Base-by-base conservation (phyloP, 2,329 filamentous ascomycete genomes). In the Claviceps sp. region DNA sequence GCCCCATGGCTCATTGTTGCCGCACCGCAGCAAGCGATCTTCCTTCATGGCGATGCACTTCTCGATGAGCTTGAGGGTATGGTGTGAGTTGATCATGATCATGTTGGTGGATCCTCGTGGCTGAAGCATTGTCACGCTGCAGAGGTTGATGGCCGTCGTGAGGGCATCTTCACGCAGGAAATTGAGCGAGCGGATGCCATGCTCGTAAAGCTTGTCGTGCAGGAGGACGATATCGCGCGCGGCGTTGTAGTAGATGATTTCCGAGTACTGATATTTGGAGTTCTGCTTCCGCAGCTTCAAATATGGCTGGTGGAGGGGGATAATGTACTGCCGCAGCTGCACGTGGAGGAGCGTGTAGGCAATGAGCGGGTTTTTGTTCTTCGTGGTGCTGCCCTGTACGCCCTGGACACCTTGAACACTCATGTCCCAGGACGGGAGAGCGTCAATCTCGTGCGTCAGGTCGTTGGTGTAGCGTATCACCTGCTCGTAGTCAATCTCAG, bases 1-100 rank as follows among this genome's bases (percentile, higher is more conserved):
- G 17, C 77, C 77, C 79, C 79, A 82, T 0, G 79, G 78, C 59
- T 82, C 79, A 58, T 80, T 79, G 65, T 81, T 81, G 16, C 78
- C 78, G 55, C 77, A 80, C n/a, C 78, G 69, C 23, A 82, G 62
- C 7, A 82, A 71, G 1, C 77, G 73, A 57, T 82, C 78, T 58
- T 81, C 78, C 60, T 80, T 80, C 71, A 82, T 76, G 46, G 66
- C 64, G 39, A 82, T 71, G 54, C 78, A 81, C 60, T 77, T 79
- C 59, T 81, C 77, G 11, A 82, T 73, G n/a, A 82, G 68, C 62
- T 75, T 72, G 55, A 81, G 70, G 1, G 78, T 81, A 64, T 82
- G 77, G 52, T 74, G 72, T 2, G 76, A 74, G 63, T 79, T 80
- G 61, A 78, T 74, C 74, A 79, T 79, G 62, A 82, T 80, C 69